Evolutionary conservation across 352 stramenopile species (phyloP), one percentile per base, ranked within the genome.

Genomic region (Aphanomyces invadans): DNA sequence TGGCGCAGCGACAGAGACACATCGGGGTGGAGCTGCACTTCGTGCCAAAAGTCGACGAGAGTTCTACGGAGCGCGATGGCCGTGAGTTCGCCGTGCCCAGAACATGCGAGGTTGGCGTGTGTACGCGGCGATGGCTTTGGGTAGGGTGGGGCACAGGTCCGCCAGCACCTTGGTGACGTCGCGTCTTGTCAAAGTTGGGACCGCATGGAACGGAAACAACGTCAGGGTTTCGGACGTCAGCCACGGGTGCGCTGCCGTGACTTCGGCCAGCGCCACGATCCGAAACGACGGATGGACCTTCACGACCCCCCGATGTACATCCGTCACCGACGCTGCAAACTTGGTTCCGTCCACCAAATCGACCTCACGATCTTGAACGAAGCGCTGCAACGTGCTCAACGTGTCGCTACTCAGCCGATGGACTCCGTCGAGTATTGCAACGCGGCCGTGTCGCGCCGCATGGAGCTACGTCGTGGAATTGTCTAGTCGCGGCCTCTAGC

Each of bases 351-450:
- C 89, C 0, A 89, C 88, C 21, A 98, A 72, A 44, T 95, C 76
- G 46, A 94, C 80, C 48, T 95, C 85, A n/a, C 89, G 81, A 31
- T 97, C 83, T 71, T 94, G 83, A 32, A 97, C 70, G 4, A 98
- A 74, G 11, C 86, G 75, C 65, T 94, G 84, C 45, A 98, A 76
- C 0, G 94, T 85, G 3, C 82, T 79, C 5, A 98, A 76, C 28
- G 88, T 96, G 76, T 97, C 94, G 19, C 83, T 79, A 11, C 86
- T 77, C 4, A 98, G 76, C 12, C 94, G 96, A 60, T 98, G 90
- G 7, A 98, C 79, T 21, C 94, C 94, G 79, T 98, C 95, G 2
- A 98, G 69, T 44, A 98, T 82, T 0, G 82, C 81, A 2, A 96
- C 68, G 57, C 89, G 77, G 0, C 95, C 95, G 31, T 84, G 74